Evolutionary conservation across 2,329 filamentous ascomycete genomes (phyloP).

Genomic region (Didymella arachidicola): DNA sequence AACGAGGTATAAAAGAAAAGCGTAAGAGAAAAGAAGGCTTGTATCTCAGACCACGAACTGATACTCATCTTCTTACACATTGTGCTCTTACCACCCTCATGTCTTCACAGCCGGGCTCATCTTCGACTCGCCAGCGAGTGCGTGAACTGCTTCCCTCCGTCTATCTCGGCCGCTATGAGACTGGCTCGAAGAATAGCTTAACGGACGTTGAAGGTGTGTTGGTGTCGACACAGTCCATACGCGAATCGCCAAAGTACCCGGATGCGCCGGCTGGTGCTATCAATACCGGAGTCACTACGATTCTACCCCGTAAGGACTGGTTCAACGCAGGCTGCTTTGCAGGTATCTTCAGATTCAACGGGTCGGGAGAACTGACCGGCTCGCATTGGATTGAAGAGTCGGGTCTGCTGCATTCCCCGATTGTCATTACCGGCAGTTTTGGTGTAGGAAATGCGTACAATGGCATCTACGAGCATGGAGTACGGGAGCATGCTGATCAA

Average conservation of each 20-base stretch:
- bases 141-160: constrained; percentile 51
- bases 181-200: constrained; percentile 54
- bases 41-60: neutral
- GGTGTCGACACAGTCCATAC: constrained; percentile 53
- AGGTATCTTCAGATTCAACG: constrained; percentile 67
- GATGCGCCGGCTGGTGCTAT: constrained; percentile 40
- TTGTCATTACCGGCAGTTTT: constrained; percentile 67
- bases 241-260: constrained; percentile 39
- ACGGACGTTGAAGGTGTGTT: constrained; percentile 56
- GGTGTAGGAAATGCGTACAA: constrained; percentile 66
- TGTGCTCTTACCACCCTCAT: constrained; percentile 9
- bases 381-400: constrained; percentile 69
- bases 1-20: neutral
- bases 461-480: constrained; percentile 65
- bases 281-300: constrained; percentile 56
- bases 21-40: neutral
- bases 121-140: constrained; percentile 42
- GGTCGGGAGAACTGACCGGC: constrained; percentile 69
- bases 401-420: constrained; percentile 65
- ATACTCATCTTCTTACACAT: neutral
- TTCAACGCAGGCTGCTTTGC: constrained; percentile 54
- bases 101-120: constrained; percentile 12
- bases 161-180: constrained; percentile 47
- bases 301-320: constrained; percentile 54
- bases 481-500: constrained; percentile 54